Percentiles rank a stretch among this genome's conserved stretches.
Conservation (phyloP, 139 green algal genomes). For the Penium margaritaceum region DNA sequence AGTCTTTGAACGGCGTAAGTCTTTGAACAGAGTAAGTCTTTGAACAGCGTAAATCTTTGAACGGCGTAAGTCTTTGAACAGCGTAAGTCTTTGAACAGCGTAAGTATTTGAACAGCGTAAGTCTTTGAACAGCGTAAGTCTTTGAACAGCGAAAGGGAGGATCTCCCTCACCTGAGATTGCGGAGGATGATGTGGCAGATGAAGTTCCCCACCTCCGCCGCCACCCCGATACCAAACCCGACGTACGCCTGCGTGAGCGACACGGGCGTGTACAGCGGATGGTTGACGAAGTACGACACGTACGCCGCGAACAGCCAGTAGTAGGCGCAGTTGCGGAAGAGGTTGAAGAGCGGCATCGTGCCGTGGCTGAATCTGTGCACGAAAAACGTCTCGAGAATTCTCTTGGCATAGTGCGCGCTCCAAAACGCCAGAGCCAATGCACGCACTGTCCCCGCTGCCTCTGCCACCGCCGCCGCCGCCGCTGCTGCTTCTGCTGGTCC, state of each 20-base stretch:
- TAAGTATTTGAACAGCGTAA: too few species aligned
- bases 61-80: too few species aligned
- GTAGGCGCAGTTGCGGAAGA: conserved; percentile 90
- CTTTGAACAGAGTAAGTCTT: too few species aligned
- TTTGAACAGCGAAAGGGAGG: conserved; percentile 52
- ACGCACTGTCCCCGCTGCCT: too few species aligned
- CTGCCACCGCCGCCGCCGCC: too few species aligned
- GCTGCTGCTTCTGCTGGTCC: too few species aligned
- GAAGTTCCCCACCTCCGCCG: conserved; percentile 56
- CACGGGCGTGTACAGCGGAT: conserved; percentile 82
- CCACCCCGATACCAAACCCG: conserved; percentile 40
- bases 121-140: too few species aligned
- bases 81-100: too few species aligned
- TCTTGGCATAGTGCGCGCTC: conserved; percentile 89
- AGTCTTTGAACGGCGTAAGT: too few species aligned
- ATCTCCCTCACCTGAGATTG: conserved; percentile 68
- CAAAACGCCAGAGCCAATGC: too few species aligned
- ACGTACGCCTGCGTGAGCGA: conserved; percentile 25
- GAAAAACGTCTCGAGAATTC: conserved; percentile 87
- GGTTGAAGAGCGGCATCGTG: conserved; percentile 94
- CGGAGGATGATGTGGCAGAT: conserved; percentile 75
- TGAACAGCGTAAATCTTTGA: too few species aligned
- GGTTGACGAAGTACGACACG: conserved; percentile 95
- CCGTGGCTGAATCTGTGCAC: conserved; percentile 75
- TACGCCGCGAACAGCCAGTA: conserved; percentile 87